These are phyloP conservation scores for Aspergillus aculeatus DNA, from an alignment of 2,329 filamentous ascomycete genomes.

Conservation along the genomic window DNA sequence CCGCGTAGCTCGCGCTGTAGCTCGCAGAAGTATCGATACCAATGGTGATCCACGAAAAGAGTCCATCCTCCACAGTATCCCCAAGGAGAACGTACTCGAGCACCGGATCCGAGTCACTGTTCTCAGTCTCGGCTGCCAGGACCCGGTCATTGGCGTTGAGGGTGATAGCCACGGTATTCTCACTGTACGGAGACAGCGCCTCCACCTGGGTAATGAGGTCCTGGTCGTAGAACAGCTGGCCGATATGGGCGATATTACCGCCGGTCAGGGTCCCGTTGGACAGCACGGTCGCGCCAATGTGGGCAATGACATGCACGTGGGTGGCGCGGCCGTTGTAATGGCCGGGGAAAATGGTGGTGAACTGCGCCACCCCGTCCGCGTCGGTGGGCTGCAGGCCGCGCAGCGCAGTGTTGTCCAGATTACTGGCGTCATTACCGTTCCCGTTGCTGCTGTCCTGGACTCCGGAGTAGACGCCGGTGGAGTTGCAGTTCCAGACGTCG, in stretches of 20 bases:
- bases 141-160: slow-evolving; percentile 17
- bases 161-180: slow-evolving; percentile 19
- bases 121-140: slow-evolving; percentile 14
- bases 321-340: slow-evolving; percentile 42
- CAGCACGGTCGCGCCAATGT: slow-evolving; percentile 30
- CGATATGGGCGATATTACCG: slow-evolving; percentile 56
- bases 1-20: neutral
- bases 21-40: slow-evolving; percentile 15
- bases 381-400: slow-evolving; percentile 47
- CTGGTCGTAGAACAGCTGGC: slow-evolving; percentile 64
- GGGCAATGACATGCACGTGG: slow-evolving; percentile 33
- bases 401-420: slow-evolving; percentile 32
- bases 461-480: slow-evolving; percentile 33
- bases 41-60: slow-evolving; percentile 17
- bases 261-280: slow-evolving; percentile 42
- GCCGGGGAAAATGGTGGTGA: slow-evolving; percentile 46
- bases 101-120: slow-evolving; percentile 17
- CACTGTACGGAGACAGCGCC: slow-evolving; percentile 37
- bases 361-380: slow-evolving; percentile 42
- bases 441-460: slow-evolving; percentile 31
- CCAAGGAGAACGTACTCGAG: slow-evolving; percentile 18
- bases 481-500: slow-evolving; percentile 41
- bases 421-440: slow-evolving; percentile 33
- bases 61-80: slow-evolving; percentile 13
- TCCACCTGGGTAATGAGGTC: slow-evolving; percentile 53